phyloP scores from a whole-genome alignment of 345 rosid genomes.

The Laguncularia racemosa region DNA sequence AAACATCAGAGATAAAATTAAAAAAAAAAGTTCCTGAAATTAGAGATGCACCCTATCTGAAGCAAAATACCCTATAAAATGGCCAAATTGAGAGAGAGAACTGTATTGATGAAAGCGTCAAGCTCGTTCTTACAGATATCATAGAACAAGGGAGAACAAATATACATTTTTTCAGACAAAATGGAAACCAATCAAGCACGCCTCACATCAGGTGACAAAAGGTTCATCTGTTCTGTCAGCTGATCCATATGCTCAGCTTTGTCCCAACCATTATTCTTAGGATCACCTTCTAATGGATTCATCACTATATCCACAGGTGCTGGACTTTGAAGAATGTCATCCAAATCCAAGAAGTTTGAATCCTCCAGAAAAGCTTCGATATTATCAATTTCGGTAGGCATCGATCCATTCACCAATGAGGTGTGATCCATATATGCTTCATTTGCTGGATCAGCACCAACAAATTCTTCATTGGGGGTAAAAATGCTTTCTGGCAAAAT shows the following conservation, averaged over 20 bases:
- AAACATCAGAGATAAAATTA: too few relatives aligned
- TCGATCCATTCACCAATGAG: conserved; percentile 31
- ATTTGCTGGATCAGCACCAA: conserved; percentile 27
- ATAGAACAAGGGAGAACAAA: too few relatives aligned
- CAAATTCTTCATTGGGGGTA: conserved; percentile 31
- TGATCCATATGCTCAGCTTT: conserved; percentile 48
- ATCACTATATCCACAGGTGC: conserved; percentile 52
- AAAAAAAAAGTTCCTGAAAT: too few relatives aligned
- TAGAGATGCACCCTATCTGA: too few relatives aligned
- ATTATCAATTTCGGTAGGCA: conserved; percentile 53
- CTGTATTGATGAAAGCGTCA: too few relatives aligned
- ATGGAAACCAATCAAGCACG: conserved; percentile 8
- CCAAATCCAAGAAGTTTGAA: conserved; percentile 45
- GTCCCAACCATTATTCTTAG: conserved; percentile 39
- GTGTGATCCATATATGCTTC: conserved; percentile 42
- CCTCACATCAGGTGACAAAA: conserved; percentile 49
- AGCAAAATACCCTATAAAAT: too few relatives aligned
- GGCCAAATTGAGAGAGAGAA: too few relatives aligned
- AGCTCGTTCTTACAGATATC: too few relatives aligned
- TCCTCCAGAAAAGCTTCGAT: conserved; percentile 51
- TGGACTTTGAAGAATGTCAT: conserved; percentile 44
- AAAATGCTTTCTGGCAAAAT: conserved; percentile 37
- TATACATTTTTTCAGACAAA: too few relatives aligned
- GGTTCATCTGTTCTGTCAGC: conserved; percentile 84
- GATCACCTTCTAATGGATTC: conserved; percentile 28